A percentile compares a stretch with the other conserved stretches of the same genome.
Conservation (phyloP, 2,329 filamentous ascomycete species). For the Colletotrichum sp. region DNA sequence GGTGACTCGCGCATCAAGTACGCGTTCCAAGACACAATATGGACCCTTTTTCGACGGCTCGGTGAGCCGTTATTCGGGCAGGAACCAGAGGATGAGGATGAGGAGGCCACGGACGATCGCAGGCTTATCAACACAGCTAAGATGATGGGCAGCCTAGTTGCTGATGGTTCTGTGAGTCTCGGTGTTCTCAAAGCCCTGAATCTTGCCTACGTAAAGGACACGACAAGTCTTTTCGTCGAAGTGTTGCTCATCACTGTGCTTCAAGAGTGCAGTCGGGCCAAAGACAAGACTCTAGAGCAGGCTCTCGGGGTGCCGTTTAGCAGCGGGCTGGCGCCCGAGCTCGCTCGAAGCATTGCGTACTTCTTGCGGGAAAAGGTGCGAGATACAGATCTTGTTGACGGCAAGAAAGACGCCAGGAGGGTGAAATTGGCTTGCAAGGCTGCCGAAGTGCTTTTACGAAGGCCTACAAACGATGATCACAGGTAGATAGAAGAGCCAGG, state of each 20-base stretch:
- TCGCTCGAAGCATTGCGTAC: constrained; percentile 78
- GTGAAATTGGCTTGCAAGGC: constrained; percentile 53
- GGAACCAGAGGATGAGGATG: constrained; percentile 60
- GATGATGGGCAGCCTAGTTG: constrained; percentile 58
- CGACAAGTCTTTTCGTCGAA: constrained; percentile 80
- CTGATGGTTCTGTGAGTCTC: constrained; percentile 49
- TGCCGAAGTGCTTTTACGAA: constrained; percentile 41
- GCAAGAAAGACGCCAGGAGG: constrained; percentile 51
- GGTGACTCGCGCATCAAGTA: constrained; percentile 77
- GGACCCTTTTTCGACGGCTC: constrained; percentile 83
- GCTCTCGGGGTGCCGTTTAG: constrained; percentile 4
- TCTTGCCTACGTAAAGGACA: constrained; percentile 76
- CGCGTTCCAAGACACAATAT: constrained; percentile 86
- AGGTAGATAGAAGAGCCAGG: background rate
- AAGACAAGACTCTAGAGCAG: constrained; percentile 35
- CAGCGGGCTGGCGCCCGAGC: constrained; percentile 53
- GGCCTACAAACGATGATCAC: constrained; percentile 11
- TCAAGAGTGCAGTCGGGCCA: constrained; percentile 55
- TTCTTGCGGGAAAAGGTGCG: constrained; percentile 79
- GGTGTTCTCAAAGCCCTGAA: constrained; percentile 73
- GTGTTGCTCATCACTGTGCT: constrained; percentile 79
- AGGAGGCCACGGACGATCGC: constrained; percentile 51
- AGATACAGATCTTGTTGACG: constrained; percentile 62
- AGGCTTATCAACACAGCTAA: constrained; percentile 58
- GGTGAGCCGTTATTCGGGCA: constrained; percentile 80